These are phyloP conservation scores for Solanum ahanhuiri DNA, from an alignment of 257 asterid species.

Conservation along the genomic window DNA sequence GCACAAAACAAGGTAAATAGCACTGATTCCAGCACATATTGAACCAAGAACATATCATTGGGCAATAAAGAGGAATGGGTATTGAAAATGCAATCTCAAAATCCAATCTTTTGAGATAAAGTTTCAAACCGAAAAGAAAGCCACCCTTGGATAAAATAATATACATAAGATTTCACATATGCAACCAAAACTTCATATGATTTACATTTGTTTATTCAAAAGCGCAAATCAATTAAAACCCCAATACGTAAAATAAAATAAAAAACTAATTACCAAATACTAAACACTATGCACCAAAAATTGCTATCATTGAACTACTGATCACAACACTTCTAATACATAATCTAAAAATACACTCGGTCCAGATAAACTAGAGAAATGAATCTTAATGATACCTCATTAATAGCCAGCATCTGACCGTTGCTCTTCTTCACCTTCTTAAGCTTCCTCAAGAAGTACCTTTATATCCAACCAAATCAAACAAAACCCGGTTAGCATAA, in stretches of 20 bases:
- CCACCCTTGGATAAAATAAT: background rate
- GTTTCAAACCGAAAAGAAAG: background rate
- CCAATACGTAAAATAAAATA: background rate
- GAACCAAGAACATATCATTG: background rate
- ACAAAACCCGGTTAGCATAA: background rate
- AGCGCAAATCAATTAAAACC: background rate
- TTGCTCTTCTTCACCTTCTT: constrained; percentile 88
- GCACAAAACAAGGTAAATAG: background rate
- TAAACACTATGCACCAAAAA: background rate
- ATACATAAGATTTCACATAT: background rate
- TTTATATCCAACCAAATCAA: background rate
- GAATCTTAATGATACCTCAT: constrained; percentile 38
- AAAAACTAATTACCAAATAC: background rate
- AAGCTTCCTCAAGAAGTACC: constrained; percentile 86
- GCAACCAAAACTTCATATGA: background rate
- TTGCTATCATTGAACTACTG: background rate
- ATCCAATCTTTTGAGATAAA: background rate
- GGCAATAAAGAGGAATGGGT: background rate
- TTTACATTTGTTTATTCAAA: background rate
- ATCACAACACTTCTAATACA: background rate
- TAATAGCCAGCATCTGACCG: constrained; percentile 81
- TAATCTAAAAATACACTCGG: background rate
- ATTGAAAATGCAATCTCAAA: background rate
- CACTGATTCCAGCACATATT: background rate
- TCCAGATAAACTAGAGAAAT: background rate